These are phyloP conservation scores for Priceomyces melissophilus DNA, from an alignment of 805 yeast species.

Conservation along the genomic window DNA sequence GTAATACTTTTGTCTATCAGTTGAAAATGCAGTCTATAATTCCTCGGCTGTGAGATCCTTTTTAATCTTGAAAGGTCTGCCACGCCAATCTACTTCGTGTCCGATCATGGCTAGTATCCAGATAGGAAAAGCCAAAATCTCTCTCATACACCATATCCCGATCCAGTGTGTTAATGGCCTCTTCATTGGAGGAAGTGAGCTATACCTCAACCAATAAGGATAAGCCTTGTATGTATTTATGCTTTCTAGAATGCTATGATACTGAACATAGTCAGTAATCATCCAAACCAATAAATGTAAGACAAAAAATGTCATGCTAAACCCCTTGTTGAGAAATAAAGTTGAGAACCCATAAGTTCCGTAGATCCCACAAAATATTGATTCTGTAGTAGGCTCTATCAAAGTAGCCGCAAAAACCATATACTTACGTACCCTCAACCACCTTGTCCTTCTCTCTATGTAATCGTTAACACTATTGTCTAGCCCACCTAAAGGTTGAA, in stretches of 20 bases:
- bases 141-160: conserved; percentile 63
- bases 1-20: background rate
- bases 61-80: conserved; percentile 67
- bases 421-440: conserved; percentile 83
- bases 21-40: conserved; percentile 4
- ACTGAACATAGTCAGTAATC: conserved; percentile 59
- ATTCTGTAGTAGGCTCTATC: conserved; percentile 84
- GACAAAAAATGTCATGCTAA: conserved; percentile 36
- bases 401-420: conserved; percentile 85
- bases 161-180: conserved; percentile 24
- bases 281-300: conserved; percentile 67
- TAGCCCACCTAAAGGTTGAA: conserved; percentile 61
- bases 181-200: conserved; percentile 13
- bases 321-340: conserved; percentile 32
- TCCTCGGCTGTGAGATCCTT: conserved; percentile 78
- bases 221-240: conserved; percentile 12
- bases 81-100: conserved; percentile 74
- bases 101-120: conserved; percentile 83
- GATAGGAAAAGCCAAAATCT: conserved; percentile 72
- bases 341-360: conserved; percentile 60
- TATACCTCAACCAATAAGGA: conserved; percentile 26
- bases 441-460: conserved; percentile 65
- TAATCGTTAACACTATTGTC: conserved; percentile 50
- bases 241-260: conserved; percentile 36
- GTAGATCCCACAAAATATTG: conserved; percentile 59